phyloP scores from a whole-genome alignment of 139 green algal genomes.

The Spirogloea muscicola region DNA sequence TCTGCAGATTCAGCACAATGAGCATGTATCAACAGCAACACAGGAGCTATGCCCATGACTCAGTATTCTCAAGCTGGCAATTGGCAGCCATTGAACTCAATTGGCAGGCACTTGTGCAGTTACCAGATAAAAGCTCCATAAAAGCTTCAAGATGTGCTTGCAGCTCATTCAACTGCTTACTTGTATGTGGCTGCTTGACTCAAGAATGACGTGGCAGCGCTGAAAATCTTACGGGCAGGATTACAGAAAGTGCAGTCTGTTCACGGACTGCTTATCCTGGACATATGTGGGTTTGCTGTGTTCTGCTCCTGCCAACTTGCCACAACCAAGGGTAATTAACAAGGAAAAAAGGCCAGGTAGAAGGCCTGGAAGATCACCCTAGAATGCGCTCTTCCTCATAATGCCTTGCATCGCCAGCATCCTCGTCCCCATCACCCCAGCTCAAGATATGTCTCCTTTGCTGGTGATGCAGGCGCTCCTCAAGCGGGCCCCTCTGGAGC shows the following conservation, averaged over 20 bases:
- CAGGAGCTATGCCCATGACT: neutral
- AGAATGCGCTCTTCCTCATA: slow-evolving; percentile 14
- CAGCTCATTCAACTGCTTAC: neutral
- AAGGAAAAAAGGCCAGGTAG: neutral
- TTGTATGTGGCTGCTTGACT: neutral
- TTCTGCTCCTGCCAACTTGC: no score
- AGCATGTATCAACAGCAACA: no score
- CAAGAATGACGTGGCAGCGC: slow-evolving; percentile 4
- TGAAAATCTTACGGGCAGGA: no score
- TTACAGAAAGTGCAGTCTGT: neutral
- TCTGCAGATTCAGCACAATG: slow-evolving; percentile 41
- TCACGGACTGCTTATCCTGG: no score
- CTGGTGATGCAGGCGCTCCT: no score
- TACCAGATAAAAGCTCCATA: no score
- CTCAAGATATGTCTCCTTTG: slow-evolving; percentile 6
- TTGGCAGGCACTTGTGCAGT: neutral
- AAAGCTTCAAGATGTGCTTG: no score
- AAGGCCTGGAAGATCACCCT: slow-evolving; percentile 8
- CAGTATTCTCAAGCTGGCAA: neutral
- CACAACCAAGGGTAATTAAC: neutral
- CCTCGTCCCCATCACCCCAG: slow-evolving; percentile 25
- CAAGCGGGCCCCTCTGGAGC: no score
- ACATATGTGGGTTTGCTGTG: no score
- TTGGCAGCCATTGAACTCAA: neutral
- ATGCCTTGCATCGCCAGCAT: slow-evolving; percentile 3